phyloP scores from a whole-genome alignment of 768 basidiomycete species.

The Udeniomyces megalosporus region DNA sequence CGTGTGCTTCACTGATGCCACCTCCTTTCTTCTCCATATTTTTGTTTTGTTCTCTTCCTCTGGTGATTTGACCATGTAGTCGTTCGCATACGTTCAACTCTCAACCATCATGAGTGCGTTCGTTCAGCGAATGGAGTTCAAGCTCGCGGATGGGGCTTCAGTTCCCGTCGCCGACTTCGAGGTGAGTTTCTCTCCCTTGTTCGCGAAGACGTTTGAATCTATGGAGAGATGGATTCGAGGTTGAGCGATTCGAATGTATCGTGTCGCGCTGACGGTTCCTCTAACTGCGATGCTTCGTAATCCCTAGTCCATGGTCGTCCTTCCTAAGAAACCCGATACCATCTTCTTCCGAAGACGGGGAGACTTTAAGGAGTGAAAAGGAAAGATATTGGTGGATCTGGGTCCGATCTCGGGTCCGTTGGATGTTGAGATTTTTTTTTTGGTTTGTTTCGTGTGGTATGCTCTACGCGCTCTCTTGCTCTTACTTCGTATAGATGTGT shows the following conservation, averaged over 20 bases:
- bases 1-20: too few species aligned
- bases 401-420: too few species aligned
- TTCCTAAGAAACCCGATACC: constrained; percentile 38
- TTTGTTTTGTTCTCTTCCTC: constrained; percentile 18
- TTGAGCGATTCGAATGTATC: too few species aligned
- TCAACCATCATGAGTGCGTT: constrained; percentile 66
- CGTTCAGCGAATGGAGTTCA: constrained; percentile 58
- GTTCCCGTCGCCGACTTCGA: constrained; percentile 82
- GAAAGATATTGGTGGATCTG: too few species aligned
- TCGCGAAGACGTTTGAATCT: not conserved
- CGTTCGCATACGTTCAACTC: constrained; percentile 84
- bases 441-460: not conserved
- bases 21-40: too few species aligned
- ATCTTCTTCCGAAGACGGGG: constrained; percentile 17
- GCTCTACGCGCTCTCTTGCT: too few species aligned
- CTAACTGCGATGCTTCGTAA: not conserved
- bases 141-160: constrained; percentile 38
- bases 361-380: too few species aligned
- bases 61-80: constrained; percentile 32
- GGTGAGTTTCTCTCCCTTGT: constrained; percentile 37
- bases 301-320: constrained; percentile 76
- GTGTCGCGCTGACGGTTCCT: not conserved
- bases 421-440: too few species aligned
- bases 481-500: too few species aligned
- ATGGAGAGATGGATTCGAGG: too few species aligned